These are phyloP conservation scores for Vaccinium macrocarpon DNA, from an alignment of 148 eudicot genomes.

Conservation along the genomic window DNA sequence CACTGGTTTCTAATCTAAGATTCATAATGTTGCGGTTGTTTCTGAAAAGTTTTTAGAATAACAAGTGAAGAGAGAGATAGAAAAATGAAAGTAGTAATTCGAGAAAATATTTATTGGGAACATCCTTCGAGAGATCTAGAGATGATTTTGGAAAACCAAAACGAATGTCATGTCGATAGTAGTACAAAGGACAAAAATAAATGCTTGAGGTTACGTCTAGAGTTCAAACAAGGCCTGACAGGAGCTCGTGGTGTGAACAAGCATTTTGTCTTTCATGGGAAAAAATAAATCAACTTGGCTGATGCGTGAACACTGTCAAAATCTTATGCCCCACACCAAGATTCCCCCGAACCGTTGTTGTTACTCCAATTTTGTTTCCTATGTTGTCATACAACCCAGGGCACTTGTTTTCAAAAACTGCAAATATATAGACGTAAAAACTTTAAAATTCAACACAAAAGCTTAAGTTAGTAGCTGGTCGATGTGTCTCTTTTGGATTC, in stretches of 20 bases:
- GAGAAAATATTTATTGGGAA: no score
- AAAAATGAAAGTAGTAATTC: no score
- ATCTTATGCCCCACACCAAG: not conserved
- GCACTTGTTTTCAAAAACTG: not conserved
- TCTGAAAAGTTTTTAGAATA: no score
- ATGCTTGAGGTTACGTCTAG: no score
- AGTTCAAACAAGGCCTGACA: not conserved
- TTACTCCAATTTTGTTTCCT: not conserved
- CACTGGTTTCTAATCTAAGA: no score
- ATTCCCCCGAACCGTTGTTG: not conserved
- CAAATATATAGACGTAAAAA: not conserved
- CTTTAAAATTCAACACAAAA: not conserved
- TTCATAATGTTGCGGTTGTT: no score
- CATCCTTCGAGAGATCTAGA: no score
- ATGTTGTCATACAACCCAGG: not conserved
- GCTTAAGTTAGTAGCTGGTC: not conserved
- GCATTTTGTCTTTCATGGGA: not conserved
- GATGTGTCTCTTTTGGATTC: no score
- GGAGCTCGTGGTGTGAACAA: not conserved
- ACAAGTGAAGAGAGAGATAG: no score
- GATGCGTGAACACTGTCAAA: not conserved
- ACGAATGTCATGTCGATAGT: no score
- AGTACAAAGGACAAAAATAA: no score
- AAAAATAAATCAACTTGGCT: not conserved
- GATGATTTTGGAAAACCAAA: no score